phyloP scores from a whole-genome alignment of 2,329 filamentous ascomycete species.

The Trichoderma sp. region DNA sequence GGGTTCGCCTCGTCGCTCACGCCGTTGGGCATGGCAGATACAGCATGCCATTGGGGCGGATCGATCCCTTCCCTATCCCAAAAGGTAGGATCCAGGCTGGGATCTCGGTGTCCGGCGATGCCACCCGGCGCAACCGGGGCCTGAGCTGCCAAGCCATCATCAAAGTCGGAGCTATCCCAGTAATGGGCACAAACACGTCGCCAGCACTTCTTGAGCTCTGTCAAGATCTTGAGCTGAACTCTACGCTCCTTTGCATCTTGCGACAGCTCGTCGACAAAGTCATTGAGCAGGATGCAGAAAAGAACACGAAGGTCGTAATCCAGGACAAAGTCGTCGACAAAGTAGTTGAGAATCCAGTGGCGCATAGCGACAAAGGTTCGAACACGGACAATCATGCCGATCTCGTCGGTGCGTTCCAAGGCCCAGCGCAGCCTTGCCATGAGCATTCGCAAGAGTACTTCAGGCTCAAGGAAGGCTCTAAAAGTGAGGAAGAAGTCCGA shows the following conservation, averaged over 20 bases:
- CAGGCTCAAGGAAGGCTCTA: conserved; percentile 77
- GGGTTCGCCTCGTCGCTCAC: conserved; percentile 44
- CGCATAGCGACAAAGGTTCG: conserved; percentile 92
- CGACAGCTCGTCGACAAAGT: conserved; percentile 59
- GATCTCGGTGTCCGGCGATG: conserved; percentile 63
- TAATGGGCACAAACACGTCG: conserved; percentile 84
- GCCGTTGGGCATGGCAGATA: conserved; percentile 29
- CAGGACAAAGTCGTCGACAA: conserved; percentile 86
- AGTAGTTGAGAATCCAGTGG: conserved; percentile 98
- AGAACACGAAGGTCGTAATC: conserved; percentile 71
- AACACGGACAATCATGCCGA: conserved; percentile 91
- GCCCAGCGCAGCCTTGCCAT: conserved; percentile 88
- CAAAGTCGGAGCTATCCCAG: conserved; percentile 76
- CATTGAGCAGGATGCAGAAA: conserved; percentile 82
- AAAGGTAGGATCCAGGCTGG: conserved; percentile 56
- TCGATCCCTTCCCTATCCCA: conserved; percentile 53
- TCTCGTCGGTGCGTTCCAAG: conserved; percentile 74
- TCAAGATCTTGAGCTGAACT: conserved; percentile 77
- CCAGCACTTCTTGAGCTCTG: conserved; percentile 97
- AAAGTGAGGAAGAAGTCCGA: conserved; percentile 98
- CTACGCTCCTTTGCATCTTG: conserved; percentile 50
- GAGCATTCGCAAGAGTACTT: conserved; percentile 78
- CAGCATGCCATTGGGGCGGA: conserved; percentile 48
- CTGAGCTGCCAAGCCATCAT: conserved; percentile 63
- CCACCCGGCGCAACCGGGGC: conserved; percentile 75